Base-by-base conservation (phyloP, 129 eudicot species). In the Artemisia tridentata region DNA sequence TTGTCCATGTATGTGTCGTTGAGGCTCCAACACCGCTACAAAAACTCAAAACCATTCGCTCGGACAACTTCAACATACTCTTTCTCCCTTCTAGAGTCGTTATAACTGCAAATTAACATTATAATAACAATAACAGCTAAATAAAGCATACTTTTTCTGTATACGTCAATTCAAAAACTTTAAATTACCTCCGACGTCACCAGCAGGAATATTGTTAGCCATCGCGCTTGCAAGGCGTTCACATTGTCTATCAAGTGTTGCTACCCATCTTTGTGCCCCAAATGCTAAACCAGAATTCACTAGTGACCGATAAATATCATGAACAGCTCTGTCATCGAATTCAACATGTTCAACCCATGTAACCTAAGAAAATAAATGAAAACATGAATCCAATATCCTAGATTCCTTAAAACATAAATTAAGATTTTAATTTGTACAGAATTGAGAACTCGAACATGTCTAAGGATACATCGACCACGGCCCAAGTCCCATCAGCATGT, bases 331-430 rank as follows among this genome's bases (percentile, higher is more conserved):
- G 27, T 84, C 87, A 34, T 87, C 85, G 0, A 73, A 73, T n/a
- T 87, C 85, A 19, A 82, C 89, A 63, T 87, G 93, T 56, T 87
- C 93, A 9, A 87, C 77, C 93, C 93, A 87, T n/a, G 80, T 87
- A 16, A 87, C 80, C 93, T 87, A 49, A 2, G 27, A 21, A 48
- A 8, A 11, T 0, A 54, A 58, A 61, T 21, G 0, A 23, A 64
- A 29, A 60, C 54, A 18, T 29, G 17, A 58, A 67, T 67, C 52
- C 23, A 56, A 11, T 21, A 20, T 15, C 51, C 17, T 14, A 64
- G 34, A 25, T 50, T 27, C 19, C 15, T 46, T 18, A 0, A 7
- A 0, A 62, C 48, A 62, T 13, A 62, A 31, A 62, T 27, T 62
- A 29, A 14, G 5, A 60, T 13, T 13, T 27, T 59, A 14, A 9